Conservation (phyloP, 495 filamentous ascomycete species). For the Lepraria neglecta region DNA sequence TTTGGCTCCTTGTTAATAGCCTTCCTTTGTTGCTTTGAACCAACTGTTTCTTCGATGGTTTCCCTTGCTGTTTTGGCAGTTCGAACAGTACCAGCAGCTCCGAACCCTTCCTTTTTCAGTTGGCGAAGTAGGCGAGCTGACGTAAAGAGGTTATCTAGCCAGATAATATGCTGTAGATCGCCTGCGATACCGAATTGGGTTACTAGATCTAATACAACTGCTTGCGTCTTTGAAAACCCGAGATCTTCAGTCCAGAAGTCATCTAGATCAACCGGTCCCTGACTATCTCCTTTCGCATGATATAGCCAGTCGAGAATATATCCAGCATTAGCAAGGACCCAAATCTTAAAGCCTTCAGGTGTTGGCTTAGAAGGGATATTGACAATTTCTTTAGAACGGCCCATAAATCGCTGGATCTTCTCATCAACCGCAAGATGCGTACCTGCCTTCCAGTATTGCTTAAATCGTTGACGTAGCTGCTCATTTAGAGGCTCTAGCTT, state of each 20-base stretch:
- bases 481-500: neutral
- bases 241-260: neutral
- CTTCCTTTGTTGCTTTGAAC: neutral
- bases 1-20: neutral
- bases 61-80: neutral
- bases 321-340: neutral
- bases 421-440: slow-evolving; percentile 1
- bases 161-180: no score
- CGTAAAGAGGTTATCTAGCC: slow-evolving; percentile 4
- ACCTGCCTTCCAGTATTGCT: neutral
- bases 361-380: neutral
- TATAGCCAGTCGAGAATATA: neutral
- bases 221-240: neutral
- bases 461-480: neutral
- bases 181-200: no score
- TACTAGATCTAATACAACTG: no score
- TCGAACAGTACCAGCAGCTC: neutral
- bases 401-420: slow-evolving; percentile 5
- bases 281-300: neutral
- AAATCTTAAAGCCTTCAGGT: slow-evolving; percentile 1
- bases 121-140: neutral
- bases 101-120: neutral
- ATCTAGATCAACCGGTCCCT: neutral
- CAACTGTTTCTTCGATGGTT: neutral
- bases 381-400: neutral